Evolutionary conservation across 1,284 basidiomycete genomes (phyloP).

Genomic region (Ceratobasidium sp.): DNA sequence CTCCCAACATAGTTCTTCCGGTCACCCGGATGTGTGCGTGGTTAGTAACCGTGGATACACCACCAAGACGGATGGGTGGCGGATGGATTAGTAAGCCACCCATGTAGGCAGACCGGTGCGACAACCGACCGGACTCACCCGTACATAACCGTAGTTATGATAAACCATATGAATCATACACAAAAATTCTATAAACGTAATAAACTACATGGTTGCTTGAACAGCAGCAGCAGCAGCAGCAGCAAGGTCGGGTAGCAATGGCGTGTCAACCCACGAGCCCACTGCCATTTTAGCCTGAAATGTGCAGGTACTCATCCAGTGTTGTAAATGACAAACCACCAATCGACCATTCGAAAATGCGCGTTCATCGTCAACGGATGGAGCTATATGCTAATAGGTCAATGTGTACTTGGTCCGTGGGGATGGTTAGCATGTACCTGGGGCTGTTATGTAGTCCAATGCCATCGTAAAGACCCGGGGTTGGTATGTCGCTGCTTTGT

Average conservation of each 20-base stretch:
- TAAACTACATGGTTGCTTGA: conserved; percentile 4
- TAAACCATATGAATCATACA: background rate
- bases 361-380: conserved; percentile 34
- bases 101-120: background rate
- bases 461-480: conserved; percentile 9
- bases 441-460: conserved; percentile 20
- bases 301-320: background rate
- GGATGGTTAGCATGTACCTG: conserved; percentile 8
- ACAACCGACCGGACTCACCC: background rate
- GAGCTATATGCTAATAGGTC: background rate
- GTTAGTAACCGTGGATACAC: background rate
- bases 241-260: conserved; percentile 3
- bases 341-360: conserved; percentile 24
- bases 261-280: conserved; percentile 29
- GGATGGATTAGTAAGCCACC: conserved; percentile 6
- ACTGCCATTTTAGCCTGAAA: conserved; percentile 35
- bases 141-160: background rate
- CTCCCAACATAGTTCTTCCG: too few species aligned
- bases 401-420: background rate
- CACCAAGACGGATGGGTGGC: background rate
- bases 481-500: background rate
- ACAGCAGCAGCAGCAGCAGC: conserved; percentile 2
- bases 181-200: background rate
- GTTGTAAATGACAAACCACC: conserved; percentile 11
- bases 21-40: background rate